A percentile compares a stretch with the other conserved stretches of the same genome.
These are phyloP conservation scores for Pleurostoma richardsiae DNA, from an alignment of 2,329 filamentous ascomycete genomes.

Conservation along the genomic window DNA sequence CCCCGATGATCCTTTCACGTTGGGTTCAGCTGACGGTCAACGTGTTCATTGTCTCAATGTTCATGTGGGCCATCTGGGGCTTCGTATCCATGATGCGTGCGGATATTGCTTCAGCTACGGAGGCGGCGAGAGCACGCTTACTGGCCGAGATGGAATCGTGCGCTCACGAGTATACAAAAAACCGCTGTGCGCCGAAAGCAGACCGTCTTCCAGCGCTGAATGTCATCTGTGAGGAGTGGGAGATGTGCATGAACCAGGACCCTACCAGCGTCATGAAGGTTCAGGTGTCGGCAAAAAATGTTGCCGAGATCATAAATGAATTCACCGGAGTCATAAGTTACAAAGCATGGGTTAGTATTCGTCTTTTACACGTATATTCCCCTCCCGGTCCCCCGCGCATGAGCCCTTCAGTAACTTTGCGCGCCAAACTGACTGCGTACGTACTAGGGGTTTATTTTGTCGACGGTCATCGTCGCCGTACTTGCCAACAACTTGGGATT, in stretches of 20 bases:
- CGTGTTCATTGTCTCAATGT: slow-evolving; percentile 48
- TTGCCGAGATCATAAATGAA: slow-evolving; percentile 89
- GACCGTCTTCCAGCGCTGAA: slow-evolving; percentile 69
- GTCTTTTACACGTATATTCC: not conserved
- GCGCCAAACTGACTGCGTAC: too few species aligned
- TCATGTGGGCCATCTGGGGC: slow-evolving; percentile 63
- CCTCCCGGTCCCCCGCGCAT: too few species aligned
- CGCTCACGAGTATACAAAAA: slow-evolving; percentile 66
- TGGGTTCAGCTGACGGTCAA: slow-evolving; percentile 62
- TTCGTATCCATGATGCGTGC: slow-evolving; percentile 65
- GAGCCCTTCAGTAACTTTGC: too few species aligned
- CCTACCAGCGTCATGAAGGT: slow-evolving; percentile 72
- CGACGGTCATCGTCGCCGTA: slow-evolving; percentile 41
- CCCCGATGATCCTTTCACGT: slow-evolving; percentile 53
- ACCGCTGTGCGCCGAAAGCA: slow-evolving; percentile 62
- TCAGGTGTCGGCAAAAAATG: slow-evolving; percentile 77
- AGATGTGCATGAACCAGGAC: slow-evolving; percentile 81
- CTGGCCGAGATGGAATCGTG: slow-evolving; percentile 71
- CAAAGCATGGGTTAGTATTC: slow-evolving; percentile 57
- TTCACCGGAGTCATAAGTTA: slow-evolving; percentile 88
- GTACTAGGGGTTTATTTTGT: slow-evolving; percentile 43
- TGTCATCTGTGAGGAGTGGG: slow-evolving; percentile 72
- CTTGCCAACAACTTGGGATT: slow-evolving; percentile 47
- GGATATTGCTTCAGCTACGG: slow-evolving; percentile 70
- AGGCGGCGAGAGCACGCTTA: slow-evolving; percentile 63